Conservation (phyloP, 116 monocot species). For the Trichopus zeylanicus region DNA sequence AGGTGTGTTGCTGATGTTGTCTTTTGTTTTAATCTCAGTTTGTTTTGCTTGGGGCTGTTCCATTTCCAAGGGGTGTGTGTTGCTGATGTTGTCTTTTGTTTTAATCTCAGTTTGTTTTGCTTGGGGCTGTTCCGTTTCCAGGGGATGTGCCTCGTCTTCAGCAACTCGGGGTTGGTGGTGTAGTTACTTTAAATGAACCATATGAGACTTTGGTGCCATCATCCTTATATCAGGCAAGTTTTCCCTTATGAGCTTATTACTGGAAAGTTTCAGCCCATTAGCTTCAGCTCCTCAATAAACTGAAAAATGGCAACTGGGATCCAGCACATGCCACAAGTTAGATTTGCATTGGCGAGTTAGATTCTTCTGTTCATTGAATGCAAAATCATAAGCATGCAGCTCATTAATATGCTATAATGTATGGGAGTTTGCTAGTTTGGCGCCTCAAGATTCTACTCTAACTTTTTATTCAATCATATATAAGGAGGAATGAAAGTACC, state of each 20-base stretch:
- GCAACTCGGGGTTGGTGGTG: constrained; percentile 48
- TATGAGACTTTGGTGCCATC: constrained; percentile 57
- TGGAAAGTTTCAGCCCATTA: too few species aligned
- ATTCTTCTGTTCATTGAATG: too few species aligned
- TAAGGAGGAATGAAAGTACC: too few species aligned
- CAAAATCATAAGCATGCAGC: too few species aligned
- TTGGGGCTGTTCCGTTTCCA: constrained; percentile 60
- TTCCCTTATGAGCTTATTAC: not conserved
- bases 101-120: constrained; percentile 29
- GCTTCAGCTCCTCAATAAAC: too few species aligned
- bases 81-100: not conserved
- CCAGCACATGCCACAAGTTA: too few species aligned
- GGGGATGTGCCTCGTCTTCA: constrained; percentile 45
- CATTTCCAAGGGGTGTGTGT: constrained; percentile 44
- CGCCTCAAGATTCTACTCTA: too few species aligned
- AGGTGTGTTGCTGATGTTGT: not conserved
- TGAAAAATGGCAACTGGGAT: too few species aligned
- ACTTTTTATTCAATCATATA: too few species aligned
- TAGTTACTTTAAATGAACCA: constrained; percentile 53
- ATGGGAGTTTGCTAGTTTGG: too few species aligned
- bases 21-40: constrained; percentile 17
- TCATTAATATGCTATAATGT: too few species aligned
- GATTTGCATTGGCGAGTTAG: too few species aligned
- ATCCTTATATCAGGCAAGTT: constrained; percentile 47
- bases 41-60: constrained; percentile 51